These are phyloP conservation scores for Heritiera fomes DNA, from an alignment of 345 rosid genomes.

Conservation along the genomic window DNA sequence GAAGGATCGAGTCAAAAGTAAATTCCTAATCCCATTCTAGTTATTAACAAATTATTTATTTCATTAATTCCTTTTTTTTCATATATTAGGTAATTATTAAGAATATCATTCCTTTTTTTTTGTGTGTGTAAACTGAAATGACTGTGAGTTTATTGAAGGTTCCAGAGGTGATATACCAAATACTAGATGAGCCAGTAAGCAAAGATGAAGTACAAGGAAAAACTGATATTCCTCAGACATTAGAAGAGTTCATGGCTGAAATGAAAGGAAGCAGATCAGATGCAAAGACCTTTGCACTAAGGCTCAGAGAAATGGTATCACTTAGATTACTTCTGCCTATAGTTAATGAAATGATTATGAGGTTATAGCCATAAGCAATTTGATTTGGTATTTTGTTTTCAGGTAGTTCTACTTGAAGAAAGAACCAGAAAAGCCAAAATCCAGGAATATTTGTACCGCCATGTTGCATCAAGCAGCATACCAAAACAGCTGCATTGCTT, in stretches of 20 bases:
- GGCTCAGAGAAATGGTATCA: slow-evolving; percentile 87
- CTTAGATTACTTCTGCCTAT: background rate
- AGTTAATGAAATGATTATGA: background rate
- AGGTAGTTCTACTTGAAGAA: slow-evolving; percentile 81
- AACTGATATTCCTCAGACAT: slow-evolving; percentile 73
- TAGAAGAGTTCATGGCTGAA: slow-evolving; percentile 74
- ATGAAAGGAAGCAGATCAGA: slow-evolving; percentile 56
- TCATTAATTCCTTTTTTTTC: background rate
- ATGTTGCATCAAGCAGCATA: slow-evolving; percentile 92
- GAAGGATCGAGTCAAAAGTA: slow-evolving; percentile 67
- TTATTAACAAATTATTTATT: background rate
- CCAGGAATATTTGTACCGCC: slow-evolving; percentile 87
- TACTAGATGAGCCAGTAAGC: slow-evolving; percentile 58
- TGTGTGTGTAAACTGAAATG: slow-evolving; percentile 1
- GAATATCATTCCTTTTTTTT: background rate
- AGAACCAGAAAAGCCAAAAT: slow-evolving; percentile 93
- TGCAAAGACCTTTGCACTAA: slow-evolving; percentile 76
- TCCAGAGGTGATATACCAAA: slow-evolving; percentile 80
- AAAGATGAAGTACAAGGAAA: slow-evolving; percentile 71
- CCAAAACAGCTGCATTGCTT: slow-evolving; percentile 94
- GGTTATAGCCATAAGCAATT: background rate
- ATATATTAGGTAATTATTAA: background rate
- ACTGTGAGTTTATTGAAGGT: slow-evolving; percentile 46
- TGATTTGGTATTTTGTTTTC: slow-evolving; percentile 13
- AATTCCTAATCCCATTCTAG: slow-evolving; percentile 23